A percentile compares a stretch with the other conserved stretches of the same genome.
phyloP scores from a whole-genome alignment of 768 basidiomycete genomes.

The Boletus speciosus region DNA sequence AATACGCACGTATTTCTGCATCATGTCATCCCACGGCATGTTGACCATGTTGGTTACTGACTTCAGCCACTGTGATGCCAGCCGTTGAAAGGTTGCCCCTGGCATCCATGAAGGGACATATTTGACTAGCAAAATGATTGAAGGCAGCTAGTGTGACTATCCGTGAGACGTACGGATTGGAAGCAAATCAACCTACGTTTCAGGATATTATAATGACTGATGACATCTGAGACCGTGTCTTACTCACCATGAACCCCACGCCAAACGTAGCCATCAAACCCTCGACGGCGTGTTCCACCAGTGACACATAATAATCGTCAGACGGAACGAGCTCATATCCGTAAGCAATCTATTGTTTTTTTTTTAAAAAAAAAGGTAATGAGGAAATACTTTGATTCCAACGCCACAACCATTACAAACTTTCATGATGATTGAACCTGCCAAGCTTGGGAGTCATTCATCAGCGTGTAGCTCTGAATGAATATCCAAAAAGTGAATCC shows the following conservation, averaged over 20 bases:
- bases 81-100: slow-evolving; percentile 1
- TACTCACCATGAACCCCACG: slow-evolving; percentile 2
- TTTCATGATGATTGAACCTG: slow-evolving; percentile 2
- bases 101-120: slow-evolving; percentile 1
- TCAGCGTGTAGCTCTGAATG: background rate
- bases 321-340: slow-evolving; percentile 2
- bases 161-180: background rate
- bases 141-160: too few species aligned
- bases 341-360: background rate
- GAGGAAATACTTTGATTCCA: background rate
- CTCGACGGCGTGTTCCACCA: slow-evolving; percentile 3
- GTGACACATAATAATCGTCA: slow-evolving; percentile 1
- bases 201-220: background rate
- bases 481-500: background rate
- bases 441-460: background rate
- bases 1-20: slow-evolving; percentile 3
- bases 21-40: slow-evolving; percentile 1
- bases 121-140: background rate
- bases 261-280: slow-evolving; percentile 4
- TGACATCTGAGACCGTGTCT: background rate
- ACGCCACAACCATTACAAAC: background rate
- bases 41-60: slow-evolving; percentile 4
- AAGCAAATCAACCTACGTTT: slow-evolving; percentile 1
- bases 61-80: slow-evolving; percentile 2
- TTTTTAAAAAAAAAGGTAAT: background rate